These are phyloP conservation scores for Phylloporus arenicola DNA, from an alignment of 768 basidiomycete genomes.

Conservation along the genomic window DNA sequence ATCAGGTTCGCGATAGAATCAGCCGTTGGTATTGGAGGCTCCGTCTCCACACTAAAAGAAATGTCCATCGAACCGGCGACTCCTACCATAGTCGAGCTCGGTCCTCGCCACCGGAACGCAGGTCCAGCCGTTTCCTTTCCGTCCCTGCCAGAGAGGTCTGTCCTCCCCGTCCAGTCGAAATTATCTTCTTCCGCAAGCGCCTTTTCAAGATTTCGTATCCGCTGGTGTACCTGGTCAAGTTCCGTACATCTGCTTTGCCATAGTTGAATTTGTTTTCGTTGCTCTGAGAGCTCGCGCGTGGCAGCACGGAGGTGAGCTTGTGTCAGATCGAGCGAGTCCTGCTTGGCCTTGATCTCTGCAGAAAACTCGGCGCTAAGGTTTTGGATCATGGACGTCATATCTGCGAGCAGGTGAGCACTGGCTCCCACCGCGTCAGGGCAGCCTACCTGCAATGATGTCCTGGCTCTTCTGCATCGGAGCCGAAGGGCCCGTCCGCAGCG, in stretches of 20 bases:
- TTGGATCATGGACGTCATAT: slow-evolving; percentile 83
- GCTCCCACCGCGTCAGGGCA: neutral
- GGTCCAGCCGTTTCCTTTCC: slow-evolving; percentile 36
- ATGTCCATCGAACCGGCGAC: slow-evolving; percentile 62
- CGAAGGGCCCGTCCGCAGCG: slow-evolving; percentile 66
- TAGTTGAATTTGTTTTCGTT: slow-evolving; percentile 74
- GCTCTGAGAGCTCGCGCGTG: slow-evolving; percentile 86
- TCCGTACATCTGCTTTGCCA: slow-evolving; percentile 73
- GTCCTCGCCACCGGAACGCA: slow-evolving; percentile 68
- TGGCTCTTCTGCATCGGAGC: slow-evolving; percentile 83
- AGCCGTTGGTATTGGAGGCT: slow-evolving; percentile 61
- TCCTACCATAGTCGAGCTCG: slow-evolving; percentile 60
- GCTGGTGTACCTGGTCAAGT: slow-evolving; percentile 75
- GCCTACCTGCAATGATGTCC: slow-evolving; percentile 72
- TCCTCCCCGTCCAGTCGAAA: slow-evolving; percentile 88
- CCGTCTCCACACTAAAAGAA: slow-evolving; percentile 58
- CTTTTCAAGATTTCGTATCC: slow-evolving; percentile 77
- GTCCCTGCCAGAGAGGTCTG: slow-evolving; percentile 38
- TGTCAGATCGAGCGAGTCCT: slow-evolving; percentile 81
- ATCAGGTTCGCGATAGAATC: slow-evolving; percentile 61
- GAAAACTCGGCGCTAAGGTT: slow-evolving; percentile 73
- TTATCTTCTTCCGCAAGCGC: slow-evolving; percentile 72
- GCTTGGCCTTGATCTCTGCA: slow-evolving; percentile 77
- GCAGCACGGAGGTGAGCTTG: slow-evolving; percentile 84
- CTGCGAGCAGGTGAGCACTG: slow-evolving; percentile 35